A percentile compares a stretch with the other conserved stretches of the same genome.
Conservation (phyloP, 192 early-diverging fungal species). For the Mortierella alpina region DNA sequence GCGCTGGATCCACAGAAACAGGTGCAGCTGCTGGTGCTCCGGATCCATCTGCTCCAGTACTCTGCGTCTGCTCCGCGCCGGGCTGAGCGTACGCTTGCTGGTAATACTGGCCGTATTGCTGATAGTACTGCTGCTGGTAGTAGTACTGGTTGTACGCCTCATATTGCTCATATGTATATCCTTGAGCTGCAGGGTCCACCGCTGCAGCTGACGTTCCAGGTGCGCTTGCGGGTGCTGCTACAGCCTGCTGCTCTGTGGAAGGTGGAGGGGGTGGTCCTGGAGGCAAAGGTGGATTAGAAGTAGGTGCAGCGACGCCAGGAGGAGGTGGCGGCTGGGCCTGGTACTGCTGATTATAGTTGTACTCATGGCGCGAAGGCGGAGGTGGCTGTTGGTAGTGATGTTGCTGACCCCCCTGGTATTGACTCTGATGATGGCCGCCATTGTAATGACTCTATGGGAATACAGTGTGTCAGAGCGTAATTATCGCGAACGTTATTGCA, state of each 20-base stretch:
- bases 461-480: neutral
- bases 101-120: slow-evolving; percentile 50
- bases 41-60: neutral
- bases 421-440: slow-evolving; percentile 30
- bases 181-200: slow-evolving; percentile 10
- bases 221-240: slow-evolving; percentile 10
- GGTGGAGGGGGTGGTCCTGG: slow-evolving; percentile 19
- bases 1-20: slow-evolving; percentile 30
- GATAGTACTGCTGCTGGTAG: slow-evolving; percentile 51
- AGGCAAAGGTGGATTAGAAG: slow-evolving; percentile 54
- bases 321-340: slow-evolving; percentile 39
- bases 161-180: slow-evolving; percentile 45
- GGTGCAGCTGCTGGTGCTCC: slow-evolving; percentile 10
- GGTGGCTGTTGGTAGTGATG: slow-evolving; percentile 28
- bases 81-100: slow-evolving; percentile 23
- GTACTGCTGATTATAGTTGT: slow-evolving; percentile 41
- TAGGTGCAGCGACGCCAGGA: slow-evolving; percentile 27
- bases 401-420: slow-evolving; percentile 30
- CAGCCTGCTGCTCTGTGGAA: neutral
- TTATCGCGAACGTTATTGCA: neutral
- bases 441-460: slow-evolving; percentile 19
- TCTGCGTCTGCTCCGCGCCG: slow-evolving; percentile 16
- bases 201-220: neutral
- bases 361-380: slow-evolving; percentile 8
- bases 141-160: slow-evolving; percentile 52